phyloP scores from a whole-genome alignment of 306 rosid genomes.

The Begonia masoniana region DNA sequence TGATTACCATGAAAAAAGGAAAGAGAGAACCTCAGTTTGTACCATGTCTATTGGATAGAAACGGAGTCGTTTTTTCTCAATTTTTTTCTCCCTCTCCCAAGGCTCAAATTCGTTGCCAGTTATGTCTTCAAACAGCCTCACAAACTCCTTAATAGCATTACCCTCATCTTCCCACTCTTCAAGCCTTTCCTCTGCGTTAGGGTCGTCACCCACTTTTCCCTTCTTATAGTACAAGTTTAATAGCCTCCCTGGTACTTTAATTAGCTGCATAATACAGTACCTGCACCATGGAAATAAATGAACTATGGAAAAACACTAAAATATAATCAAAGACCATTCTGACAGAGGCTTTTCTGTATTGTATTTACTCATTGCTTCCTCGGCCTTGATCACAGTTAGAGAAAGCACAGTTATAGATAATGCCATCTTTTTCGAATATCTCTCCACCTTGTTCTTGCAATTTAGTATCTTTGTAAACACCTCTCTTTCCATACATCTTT shows the following conservation, averaged over 20 bases:
- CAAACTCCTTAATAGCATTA: slow-evolving; percentile 50
- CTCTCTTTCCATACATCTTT: slow-evolving; percentile 75
- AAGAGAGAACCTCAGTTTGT: slow-evolving; percentile 1
- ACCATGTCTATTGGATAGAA: slow-evolving; percentile 83
- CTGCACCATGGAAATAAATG: slow-evolving; percentile 30
- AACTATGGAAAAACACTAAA: not conserved
- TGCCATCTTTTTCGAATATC: slow-evolving; percentile 54
- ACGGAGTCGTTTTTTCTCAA: slow-evolving; percentile 58
- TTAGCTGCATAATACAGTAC: slow-evolving; percentile 61
- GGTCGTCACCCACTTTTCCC: slow-evolving; percentile 69
- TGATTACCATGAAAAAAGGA: not conserved
- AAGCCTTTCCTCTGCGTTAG: slow-evolving; percentile 58
- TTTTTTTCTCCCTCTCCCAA: slow-evolving; percentile 75
- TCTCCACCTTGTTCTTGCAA: slow-evolving; percentile 58
- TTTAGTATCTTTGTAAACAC: slow-evolving; percentile 55
- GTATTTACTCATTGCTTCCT: slow-evolving; percentile 56
- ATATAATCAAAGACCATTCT: not conserved
- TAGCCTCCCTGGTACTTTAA: slow-evolving; percentile 37
- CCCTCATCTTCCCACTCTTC: slow-evolving; percentile 41
- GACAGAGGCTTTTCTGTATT: not conserved
- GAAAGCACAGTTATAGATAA: slow-evolving; percentile 71
- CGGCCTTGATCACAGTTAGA: slow-evolving; percentile 59
- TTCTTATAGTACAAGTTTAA: slow-evolving; percentile 59
- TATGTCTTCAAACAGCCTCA: slow-evolving; percentile 55
- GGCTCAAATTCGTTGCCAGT: slow-evolving; percentile 70